Evolutionary conservation across 2,329 filamentous ascomycete species (phyloP), one percentile per base, ranked within the genome.

Genomic region (Phialophora macrospora): DNA sequence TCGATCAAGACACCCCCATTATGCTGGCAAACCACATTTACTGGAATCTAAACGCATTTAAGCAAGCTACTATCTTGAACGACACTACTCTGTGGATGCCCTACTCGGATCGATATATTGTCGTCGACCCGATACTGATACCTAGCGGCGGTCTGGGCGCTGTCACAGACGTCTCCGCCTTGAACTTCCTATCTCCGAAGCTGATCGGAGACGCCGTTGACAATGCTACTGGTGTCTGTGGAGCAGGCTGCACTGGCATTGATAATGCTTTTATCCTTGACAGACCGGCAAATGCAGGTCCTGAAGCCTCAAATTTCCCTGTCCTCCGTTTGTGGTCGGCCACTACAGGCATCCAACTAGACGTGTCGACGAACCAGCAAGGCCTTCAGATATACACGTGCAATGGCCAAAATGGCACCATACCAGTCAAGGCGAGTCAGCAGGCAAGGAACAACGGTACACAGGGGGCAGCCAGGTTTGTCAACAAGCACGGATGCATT

Each of bases 371-470:
- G 7, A 92, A 97, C 79, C 93, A 97, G 80, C 87, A 90, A 11
- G 93, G 92, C 3, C 88, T 96, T 78, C 93, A 97, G 79, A 84
- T 97, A 73, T 97, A 96, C 82, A 88, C 86, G 68, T 97, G 93
- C 82, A 87, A 87, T 72, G 86, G 86, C 24, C 87, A 91, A 80
- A 88, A 96, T 78, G 91, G 91, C 72, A 83, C 76, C 60, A 79
- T 79, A 51, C 74, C 77, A 5, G 77, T 80, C 61, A 81, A 79
- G 72, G 64, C 73, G 60, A 80, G 77, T 20, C 78, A 77, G 73
- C 75, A 75, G 57, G 76, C 80, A 61, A 82, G 85, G 22, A 87
- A 85, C 63, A 83, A 84, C 80, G 82, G 82, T n/a, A 82, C 83
- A 66, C 79, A 83, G 69, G 81, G 81, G n/a, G 72, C 77, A 71